These are phyloP conservation scores for sunflower (Helianthus annuus) DNA, from an alignment of 129 eudicot genomes.

Conservation along the genomic window DNA sequence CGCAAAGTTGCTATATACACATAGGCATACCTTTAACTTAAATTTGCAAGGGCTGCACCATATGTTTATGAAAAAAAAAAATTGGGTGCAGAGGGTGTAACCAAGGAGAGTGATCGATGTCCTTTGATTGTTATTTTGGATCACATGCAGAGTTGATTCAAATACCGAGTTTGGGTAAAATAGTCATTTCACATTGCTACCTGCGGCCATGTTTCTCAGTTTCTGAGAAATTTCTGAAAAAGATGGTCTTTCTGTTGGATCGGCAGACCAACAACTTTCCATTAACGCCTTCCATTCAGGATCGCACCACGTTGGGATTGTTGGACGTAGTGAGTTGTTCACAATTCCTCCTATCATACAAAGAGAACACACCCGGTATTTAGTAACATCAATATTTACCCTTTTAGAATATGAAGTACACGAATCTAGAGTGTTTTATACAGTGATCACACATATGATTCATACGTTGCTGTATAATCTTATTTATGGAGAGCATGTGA, in stretches of 20 bases:
- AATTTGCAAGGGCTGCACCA: background rate
- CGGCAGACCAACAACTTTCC: conserved; percentile 57
- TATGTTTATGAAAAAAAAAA: background rate
- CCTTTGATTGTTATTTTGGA: background rate
- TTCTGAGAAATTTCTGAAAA: conserved; percentile 53
- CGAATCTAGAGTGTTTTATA: background rate
- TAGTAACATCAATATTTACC: background rate
- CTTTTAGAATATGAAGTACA: background rate
- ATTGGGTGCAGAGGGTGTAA: background rate
- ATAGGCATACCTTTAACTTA: conserved; percentile 4
- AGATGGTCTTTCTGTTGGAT: conserved; percentile 47
- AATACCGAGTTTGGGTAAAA: background rate
- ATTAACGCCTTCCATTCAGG: conserved; percentile 12
- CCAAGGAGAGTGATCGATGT: background rate
- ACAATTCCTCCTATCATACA: background rate
- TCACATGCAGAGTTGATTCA: background rate
- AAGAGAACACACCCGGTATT: background rate
- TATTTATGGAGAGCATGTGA: background rate
- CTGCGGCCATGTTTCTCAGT: conserved; percentile 43
- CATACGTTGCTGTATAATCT: background rate
- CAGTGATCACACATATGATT: background rate
- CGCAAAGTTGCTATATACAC: background rate
- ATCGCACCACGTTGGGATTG: conserved; percentile 21
- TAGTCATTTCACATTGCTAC: conserved; percentile 13
- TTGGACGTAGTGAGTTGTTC: conserved; percentile 9